These are phyloP conservation scores for Trichophyton simii DNA, from an alignment of 2,329 filamentous ascomycete genomes.

Conservation along the genomic window DNA sequence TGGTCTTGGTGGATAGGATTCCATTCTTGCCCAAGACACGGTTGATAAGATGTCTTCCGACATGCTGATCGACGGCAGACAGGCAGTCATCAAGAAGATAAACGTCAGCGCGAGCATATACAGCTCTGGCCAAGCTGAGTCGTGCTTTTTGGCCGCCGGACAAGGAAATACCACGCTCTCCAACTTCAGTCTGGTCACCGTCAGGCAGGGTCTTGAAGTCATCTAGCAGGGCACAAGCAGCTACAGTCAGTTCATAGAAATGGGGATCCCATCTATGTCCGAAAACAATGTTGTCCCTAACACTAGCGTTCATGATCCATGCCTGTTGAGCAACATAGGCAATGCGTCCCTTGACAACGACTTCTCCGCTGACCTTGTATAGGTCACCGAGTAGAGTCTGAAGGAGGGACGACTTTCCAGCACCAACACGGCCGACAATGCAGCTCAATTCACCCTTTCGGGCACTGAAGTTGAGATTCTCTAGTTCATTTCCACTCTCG, in stretches of 20 bases:
- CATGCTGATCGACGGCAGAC: slow-evolving; percentile 96
- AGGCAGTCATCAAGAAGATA: slow-evolving; percentile 90
- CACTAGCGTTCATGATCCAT: slow-evolving; percentile 97
- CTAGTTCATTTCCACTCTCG: slow-evolving; percentile 53
- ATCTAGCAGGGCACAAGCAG: slow-evolving; percentile 78
- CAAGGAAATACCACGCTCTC: slow-evolving; percentile 89
- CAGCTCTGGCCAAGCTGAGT: slow-evolving; percentile 78
- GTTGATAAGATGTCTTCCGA: slow-evolving; percentile 87
- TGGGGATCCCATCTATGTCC: slow-evolving; percentile 85
- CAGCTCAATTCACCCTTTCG: slow-evolving; percentile 90
- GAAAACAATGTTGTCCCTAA: slow-evolving; percentile 94
- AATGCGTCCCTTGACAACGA: slow-evolving; percentile 65
- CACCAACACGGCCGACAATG: slow-evolving; percentile 83
- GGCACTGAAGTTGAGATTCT: slow-evolving; percentile 76
- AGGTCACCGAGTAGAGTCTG: slow-evolving; percentile 81
- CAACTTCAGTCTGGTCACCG: slow-evolving; percentile 91
- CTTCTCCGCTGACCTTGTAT: slow-evolving; percentile 76
- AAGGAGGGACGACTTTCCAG: slow-evolving; percentile 87
- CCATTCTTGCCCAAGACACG: slow-evolving; percentile 80
- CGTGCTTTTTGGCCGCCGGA: slow-evolving; percentile 95
- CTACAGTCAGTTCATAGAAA: slow-evolving; percentile 87
- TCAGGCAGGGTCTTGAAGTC: slow-evolving; percentile 89
- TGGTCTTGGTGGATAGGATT: slow-evolving; percentile 70
- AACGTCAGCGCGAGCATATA: slow-evolving; percentile 92
- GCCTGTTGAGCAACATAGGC: slow-evolving; percentile 88